Evolutionary conservation across 1,284 basidiomycete genomes (phyloP).

Genomic region (Termitomyces sp.): DNA sequence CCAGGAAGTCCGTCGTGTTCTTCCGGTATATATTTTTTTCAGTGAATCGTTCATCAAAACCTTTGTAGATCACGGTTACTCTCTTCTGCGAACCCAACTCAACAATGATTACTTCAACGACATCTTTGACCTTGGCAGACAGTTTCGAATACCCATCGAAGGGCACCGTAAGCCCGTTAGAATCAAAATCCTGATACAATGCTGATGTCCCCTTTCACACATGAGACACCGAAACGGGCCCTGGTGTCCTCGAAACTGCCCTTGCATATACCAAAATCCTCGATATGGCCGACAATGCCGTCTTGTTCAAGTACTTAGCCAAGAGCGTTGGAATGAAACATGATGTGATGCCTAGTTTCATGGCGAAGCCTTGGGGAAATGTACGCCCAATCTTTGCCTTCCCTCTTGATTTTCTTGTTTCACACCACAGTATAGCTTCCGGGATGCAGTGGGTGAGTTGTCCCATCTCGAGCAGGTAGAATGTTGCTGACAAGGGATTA

Average conservation of each 20-base stretch:
- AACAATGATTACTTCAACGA: slow-evolving; percentile 90
- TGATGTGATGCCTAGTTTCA: slow-evolving; percentile 90
- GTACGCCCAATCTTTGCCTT: slow-evolving; percentile 39
- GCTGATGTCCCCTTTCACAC: not conserved
- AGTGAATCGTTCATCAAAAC: not conserved
- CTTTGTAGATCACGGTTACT: slow-evolving; percentile 84
- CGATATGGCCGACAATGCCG: slow-evolving; percentile 92
- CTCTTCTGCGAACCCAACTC: slow-evolving; percentile 80
- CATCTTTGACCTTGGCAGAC: slow-evolving; percentile 72
- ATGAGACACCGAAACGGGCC: slow-evolving; percentile 92
- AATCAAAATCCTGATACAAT: not conserved
- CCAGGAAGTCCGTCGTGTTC: slow-evolving; percentile 71
- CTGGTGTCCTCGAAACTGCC: slow-evolving; percentile 91
- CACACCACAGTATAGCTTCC: slow-evolving; percentile 54
- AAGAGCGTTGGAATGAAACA: slow-evolving; percentile 91
- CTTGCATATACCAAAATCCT: slow-evolving; percentile 83
- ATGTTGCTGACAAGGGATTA: slow-evolving; percentile 24
- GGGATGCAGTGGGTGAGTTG: slow-evolving; percentile 80
- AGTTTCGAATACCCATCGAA: slow-evolving; percentile 84
- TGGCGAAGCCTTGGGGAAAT: slow-evolving; percentile 95
- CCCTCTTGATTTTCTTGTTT: not conserved
- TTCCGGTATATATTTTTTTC: not conserved
- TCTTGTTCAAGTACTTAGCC: slow-evolving; percentile 88
- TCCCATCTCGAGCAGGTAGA: not conserved
- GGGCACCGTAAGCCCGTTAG: slow-evolving; percentile 74